Percentiles rank a stretch among this genome's conserved stretches.
These are phyloP conservation scores for Pichia sp. DNA, from an alignment of 1,139 yeast genomes.

Conservation along the genomic window DNA sequence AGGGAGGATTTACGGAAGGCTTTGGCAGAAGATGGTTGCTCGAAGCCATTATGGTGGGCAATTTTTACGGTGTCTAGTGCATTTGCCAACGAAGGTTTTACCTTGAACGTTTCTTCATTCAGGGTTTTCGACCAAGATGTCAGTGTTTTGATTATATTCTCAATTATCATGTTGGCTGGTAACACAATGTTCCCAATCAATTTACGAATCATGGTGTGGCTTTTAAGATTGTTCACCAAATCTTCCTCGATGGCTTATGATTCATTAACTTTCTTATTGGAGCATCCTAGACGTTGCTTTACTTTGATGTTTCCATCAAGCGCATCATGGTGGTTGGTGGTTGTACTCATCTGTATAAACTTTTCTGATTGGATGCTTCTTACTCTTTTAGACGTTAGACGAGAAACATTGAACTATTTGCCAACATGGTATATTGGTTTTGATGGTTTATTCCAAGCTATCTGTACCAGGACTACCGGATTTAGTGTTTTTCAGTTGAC, in stretches of 20 bases:
- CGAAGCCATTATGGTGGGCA: slow-evolving; percentile 84
- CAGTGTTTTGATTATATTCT: slow-evolving; percentile 58
- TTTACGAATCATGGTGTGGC: slow-evolving; percentile 77
- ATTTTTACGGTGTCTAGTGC: slow-evolving; percentile 76
- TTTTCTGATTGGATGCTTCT: slow-evolving; percentile 75
- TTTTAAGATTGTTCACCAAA: slow-evolving; percentile 61
- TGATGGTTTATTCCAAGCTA: slow-evolving; percentile 85
- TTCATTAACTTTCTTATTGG: slow-evolving; percentile 78
- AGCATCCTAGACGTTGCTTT: slow-evolving; percentile 96
- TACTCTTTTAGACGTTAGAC: slow-evolving; percentile 67
- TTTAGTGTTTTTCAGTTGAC: slow-evolving; percentile 68
- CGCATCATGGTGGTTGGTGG: slow-evolving; percentile 92
- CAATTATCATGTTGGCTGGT: slow-evolving; percentile 77
- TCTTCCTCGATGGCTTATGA: slow-evolving; percentile 66
- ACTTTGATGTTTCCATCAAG: slow-evolving; percentile 85
- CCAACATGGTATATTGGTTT: slow-evolving; percentile 67
- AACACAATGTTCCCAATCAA: slow-evolving; percentile 90
- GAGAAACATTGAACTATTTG: slow-evolving; percentile 43
- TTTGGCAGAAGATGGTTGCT: slow-evolving; percentile 52
- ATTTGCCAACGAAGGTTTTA: slow-evolving; percentile 80
- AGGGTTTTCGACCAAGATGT: slow-evolving; percentile 55
- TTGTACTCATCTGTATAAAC: slow-evolving; percentile 68
- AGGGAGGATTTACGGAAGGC: slow-evolving; percentile 40
- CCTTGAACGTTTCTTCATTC: slow-evolving; percentile 80
- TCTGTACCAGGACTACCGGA: slow-evolving; percentile 93